These are phyloP conservation scores for Noccaea bulbosa DNA, from an alignment of 345 rosid species.

Conservation along the genomic window DNA sequence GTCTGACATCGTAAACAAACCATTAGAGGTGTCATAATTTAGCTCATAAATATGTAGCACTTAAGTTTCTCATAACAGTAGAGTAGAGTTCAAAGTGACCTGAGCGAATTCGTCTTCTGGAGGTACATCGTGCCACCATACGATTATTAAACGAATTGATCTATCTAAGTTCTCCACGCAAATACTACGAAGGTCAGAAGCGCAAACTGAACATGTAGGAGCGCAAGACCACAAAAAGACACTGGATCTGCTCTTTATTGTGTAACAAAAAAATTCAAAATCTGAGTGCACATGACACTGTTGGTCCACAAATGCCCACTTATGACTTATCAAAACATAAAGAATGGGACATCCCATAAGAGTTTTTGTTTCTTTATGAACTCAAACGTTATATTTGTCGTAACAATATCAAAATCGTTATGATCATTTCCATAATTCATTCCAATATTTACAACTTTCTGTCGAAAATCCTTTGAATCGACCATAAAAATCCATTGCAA, in stretches of 20 bases:
- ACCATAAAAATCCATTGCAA: not conserved
- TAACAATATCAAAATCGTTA: slow-evolving; percentile 29
- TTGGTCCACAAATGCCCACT: slow-evolving; percentile 44
- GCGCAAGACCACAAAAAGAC: slow-evolving; percentile 33
- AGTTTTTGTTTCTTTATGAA: slow-evolving; percentile 33
- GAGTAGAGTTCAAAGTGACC: too few relatives aligned
- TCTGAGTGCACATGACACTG: slow-evolving; percentile 41
- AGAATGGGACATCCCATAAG: slow-evolving; percentile 30
- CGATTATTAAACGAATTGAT: too few relatives aligned
- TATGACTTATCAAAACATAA: slow-evolving; percentile 37
- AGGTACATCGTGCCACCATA: too few relatives aligned
- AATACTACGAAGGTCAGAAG: too few relatives aligned
- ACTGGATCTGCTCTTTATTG: slow-evolving; percentile 16
- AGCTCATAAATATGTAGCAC: too few relatives aligned
- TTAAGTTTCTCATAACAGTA: too few relatives aligned
- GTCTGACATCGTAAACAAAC: too few relatives aligned
- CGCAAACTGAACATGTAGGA: slow-evolving; percentile 23
- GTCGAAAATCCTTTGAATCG: not conserved
- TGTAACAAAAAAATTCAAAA: slow-evolving; percentile 21
- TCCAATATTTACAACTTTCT: slow-evolving; percentile 7
- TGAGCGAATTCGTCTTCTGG: too few relatives aligned
- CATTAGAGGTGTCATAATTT: too few relatives aligned
- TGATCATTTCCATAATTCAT: slow-evolving; percentile 8
- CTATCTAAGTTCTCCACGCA: too few relatives aligned
- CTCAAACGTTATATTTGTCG: slow-evolving; percentile 22